A percentile compares a stretch with the other conserved stretches of the same genome.
These are phyloP conservation scores for Nosema muscidifuracis DNA, from an alignment of 371 early-diverging fungal genomes.

Conservation along the genomic window DNA sequence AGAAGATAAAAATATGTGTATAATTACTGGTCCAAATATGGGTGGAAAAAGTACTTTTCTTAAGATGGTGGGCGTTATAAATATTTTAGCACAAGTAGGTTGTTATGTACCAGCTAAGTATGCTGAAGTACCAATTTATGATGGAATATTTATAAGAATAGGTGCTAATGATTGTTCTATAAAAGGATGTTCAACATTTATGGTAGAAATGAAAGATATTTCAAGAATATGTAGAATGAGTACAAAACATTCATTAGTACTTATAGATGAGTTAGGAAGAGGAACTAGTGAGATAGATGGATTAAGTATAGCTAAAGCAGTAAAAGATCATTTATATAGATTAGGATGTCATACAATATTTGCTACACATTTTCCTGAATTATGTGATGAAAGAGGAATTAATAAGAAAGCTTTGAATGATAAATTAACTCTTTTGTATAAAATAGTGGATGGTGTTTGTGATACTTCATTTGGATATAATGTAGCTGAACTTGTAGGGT, in stretches of 20 bases:
- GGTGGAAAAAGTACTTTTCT: slow-evolving; percentile 75
- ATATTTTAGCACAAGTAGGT: slow-evolving; percentile 86
- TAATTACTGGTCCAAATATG: slow-evolving; percentile 90
- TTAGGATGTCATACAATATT: slow-evolving; percentile 47
- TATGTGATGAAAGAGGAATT: slow-evolving; percentile 66
- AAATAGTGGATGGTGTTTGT: slow-evolving; percentile 68
- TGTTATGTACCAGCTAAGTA: slow-evolving; percentile 77
- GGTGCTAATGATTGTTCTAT: slow-evolving; percentile 91
- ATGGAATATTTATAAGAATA: slow-evolving; percentile 67
- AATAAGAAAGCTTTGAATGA: slow-evolving; percentile 49
- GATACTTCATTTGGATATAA: slow-evolving; percentile 95
- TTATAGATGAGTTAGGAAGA: slow-evolving; percentile 90
- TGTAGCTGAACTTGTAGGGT: slow-evolving; percentile 84
- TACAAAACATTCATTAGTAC: slow-evolving; percentile 71
- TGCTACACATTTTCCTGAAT: slow-evolving; percentile 70
- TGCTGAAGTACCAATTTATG: slow-evolving; percentile 65
- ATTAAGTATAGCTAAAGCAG: slow-evolving; percentile 86
- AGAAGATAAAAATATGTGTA: slow-evolving; percentile 71
- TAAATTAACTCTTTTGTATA: slow-evolving; percentile 54
- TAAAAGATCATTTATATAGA: slow-evolving; percentile 73
- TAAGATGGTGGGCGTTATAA: slow-evolving; percentile 75
- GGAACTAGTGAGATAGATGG: slow-evolving; percentile 97
- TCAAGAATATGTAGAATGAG: neutral
- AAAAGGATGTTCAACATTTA: slow-evolving; percentile 74
- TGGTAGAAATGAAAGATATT: slow-evolving; percentile 49